Evolutionary conservation across 805 yeast genomes (phyloP).

Genomic region (Saccharomycopsis oosterbeekiorum): DNA sequence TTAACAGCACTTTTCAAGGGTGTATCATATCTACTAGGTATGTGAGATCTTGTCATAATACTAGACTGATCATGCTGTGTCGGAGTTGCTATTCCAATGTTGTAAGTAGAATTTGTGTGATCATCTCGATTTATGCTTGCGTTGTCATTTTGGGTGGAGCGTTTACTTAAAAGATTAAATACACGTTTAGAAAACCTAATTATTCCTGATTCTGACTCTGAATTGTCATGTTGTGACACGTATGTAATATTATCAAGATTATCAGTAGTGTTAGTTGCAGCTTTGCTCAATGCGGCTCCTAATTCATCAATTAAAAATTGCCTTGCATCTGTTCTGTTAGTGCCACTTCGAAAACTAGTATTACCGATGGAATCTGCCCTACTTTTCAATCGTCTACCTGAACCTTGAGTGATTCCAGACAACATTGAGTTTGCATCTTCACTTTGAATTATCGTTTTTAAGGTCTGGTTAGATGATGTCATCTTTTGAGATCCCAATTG

Average conservation of each 20-base stretch:
- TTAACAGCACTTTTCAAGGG: background rate
- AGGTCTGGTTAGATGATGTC: background rate
- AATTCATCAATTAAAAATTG: background rate
- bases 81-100: background rate
- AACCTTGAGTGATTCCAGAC: background rate
- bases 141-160: background rate
- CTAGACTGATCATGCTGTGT: background rate
- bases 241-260: background rate
- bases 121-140: background rate
- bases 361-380: background rate
- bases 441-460: background rate
- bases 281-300: background rate
- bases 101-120: background rate
- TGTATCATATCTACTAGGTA: background rate
- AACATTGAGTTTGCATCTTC: background rate
- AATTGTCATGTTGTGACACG: background rate
- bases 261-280: background rate
- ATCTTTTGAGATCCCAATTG: background rate
- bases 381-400: background rate
- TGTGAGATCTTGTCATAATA: background rate
- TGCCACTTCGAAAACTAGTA: background rate
- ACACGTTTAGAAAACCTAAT: background rate
- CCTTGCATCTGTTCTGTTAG: background rate
- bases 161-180: background rate
- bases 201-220: conserved; percentile 1